Conservation (phyloP, 768 basidiomycete species). For the Mycena galericulata region DNA sequence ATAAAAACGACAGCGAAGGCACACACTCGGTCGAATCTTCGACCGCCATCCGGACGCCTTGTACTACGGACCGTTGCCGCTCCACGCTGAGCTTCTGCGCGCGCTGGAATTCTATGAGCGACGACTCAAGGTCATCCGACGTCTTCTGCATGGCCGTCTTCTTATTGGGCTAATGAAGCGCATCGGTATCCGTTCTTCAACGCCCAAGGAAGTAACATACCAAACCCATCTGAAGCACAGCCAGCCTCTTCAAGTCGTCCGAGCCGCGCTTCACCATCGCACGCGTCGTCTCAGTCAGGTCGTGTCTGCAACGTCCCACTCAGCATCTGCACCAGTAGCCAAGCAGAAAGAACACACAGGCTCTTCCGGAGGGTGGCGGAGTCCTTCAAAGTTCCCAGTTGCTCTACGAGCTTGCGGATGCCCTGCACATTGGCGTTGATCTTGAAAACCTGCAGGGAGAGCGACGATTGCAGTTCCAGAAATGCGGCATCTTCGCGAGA, state of each 20-base stretch:
- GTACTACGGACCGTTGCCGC: slow-evolving; percentile 88
- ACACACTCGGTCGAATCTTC: slow-evolving; percentile 67
- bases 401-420: slow-evolving; percentile 92
- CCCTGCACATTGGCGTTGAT: slow-evolving; percentile 98
- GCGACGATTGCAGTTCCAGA: slow-evolving; percentile 78
- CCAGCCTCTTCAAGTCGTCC: slow-evolving; percentile 91
- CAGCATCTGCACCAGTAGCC: background rate
- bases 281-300: slow-evolving; percentile 93
- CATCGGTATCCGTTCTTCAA: background rate
- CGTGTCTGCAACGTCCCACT: slow-evolving; percentile 68
- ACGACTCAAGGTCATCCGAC: slow-evolving; percentile 90
- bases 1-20: background rate
- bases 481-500: slow-evolving; percentile 81
- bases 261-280: slow-evolving; percentile 97
- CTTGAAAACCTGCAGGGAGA: slow-evolving; percentile 97
- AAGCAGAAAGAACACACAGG: slow-evolving; percentile 68
- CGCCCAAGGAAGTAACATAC: slow-evolving; percentile 51
- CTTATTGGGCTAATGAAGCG: slow-evolving; percentile 69
- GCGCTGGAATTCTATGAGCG: slow-evolving; percentile 90
- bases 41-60: slow-evolving; percentile 85
- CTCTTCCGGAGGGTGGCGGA: slow-evolving; percentile 83
- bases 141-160: slow-evolving; percentile 92
- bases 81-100: slow-evolving; percentile 93
- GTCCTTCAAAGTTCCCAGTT: slow-evolving; percentile 88
- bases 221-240: slow-evolving; percentile 70